Base-by-base conservation (phyloP, 2,329 filamentous ascomycete species). In the Xylaria sp. region DNA sequence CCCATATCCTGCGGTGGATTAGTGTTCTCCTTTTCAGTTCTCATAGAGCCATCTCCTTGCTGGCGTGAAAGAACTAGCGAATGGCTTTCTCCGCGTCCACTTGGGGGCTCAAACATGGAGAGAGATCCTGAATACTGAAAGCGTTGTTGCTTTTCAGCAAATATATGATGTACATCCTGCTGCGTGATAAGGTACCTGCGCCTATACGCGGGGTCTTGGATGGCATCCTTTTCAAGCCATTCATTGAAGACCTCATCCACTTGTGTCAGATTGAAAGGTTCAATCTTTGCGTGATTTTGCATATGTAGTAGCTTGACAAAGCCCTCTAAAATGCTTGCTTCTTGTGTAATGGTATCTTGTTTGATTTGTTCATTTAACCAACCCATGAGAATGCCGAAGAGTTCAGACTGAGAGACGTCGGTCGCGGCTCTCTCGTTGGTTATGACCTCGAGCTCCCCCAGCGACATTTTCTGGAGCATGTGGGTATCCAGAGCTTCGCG, bases 341-440 rank as follows among this genome's bases (percentile, higher is more conserved):
- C 53, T 45, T 74, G 68, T 19, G 71, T 69, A n/a, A 68, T 32
- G 2, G 30, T 59, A 21, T 77, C 76, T 27, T 71, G 67, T 42
- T 71, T 72, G 11, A 78, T 74, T 19, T 75, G 72, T 56, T 74
- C 72, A 42, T 73, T 71, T 2, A 78, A 66, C 77, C 77, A 78
- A 36, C 24, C 64, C 71, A 78, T 72, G 11, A 75, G 60, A 17
- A 57, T 61, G 9, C 65, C 54, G 19, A 76, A 71, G 5, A 72
- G 36, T 65, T 68, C 30, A 34, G 61, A 21, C 45, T 63, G 71
- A 24, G 68, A 34, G 24, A 68, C 6, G 14, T 63, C 45, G 9
- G 56, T 21, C 27, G 50, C 32, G 17, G 58, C 21, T 4, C 34
- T 27, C 17, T 65, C 45, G 14, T 68, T 21, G 19, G 76, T 58